phyloP scores from a whole-genome alignment of 1,284 basidiomycete genomes.

The Apiotrichum porosum region DNA sequence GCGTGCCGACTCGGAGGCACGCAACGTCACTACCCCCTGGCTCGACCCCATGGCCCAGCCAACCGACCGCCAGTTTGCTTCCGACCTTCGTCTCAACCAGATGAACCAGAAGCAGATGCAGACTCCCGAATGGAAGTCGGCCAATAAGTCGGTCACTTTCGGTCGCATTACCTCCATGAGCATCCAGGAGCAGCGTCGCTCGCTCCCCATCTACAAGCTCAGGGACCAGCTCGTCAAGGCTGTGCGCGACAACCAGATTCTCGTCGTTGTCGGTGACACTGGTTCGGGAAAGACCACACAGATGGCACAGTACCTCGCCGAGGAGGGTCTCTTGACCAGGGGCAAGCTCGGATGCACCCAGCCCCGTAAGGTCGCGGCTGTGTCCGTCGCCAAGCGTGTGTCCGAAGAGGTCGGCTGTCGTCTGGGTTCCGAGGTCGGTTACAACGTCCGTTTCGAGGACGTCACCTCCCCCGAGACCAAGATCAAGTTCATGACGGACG shows the following conservation, averaged over 20 bases:
- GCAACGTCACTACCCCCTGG: slow-evolving; percentile 93
- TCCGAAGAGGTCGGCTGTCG: slow-evolving; percentile 96
- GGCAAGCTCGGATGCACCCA: slow-evolving; percentile 95
- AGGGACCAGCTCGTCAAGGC: slow-evolving; percentile 88
- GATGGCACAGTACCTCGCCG: slow-evolving; percentile 89
- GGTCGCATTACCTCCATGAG: slow-evolving; percentile 82
- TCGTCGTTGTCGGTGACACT: slow-evolving; percentile 89
- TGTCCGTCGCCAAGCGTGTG: slow-evolving; percentile 99
- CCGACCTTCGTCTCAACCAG: slow-evolving; percentile 80
- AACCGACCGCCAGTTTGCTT: slow-evolving; percentile 81
- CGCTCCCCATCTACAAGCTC: slow-evolving; percentile 91
- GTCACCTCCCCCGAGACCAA: slow-evolving; percentile 94
- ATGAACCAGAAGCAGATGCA: slow-evolving; percentile 56
- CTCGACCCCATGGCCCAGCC: slow-evolving; percentile 95
- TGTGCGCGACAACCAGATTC: slow-evolving; percentile 89
- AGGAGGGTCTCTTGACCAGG: slow-evolving; percentile 77
- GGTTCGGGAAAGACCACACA: slow-evolving; percentile 92
- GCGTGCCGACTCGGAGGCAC: slow-evolving; percentile 83
- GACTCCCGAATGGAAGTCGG: slow-evolving; percentile 85
- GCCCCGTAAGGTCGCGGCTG: slow-evolving; percentile 95
- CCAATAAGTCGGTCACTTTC: slow-evolving; percentile 96
- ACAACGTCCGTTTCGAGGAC: slow-evolving; percentile 98
- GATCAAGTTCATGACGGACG: slow-evolving; percentile 99
- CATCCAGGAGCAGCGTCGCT: slow-evolving; percentile 89
- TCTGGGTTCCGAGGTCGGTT: slow-evolving; percentile 94